Evolutionary conservation across 805 yeast species (phyloP).

Genomic region (Saccharomyces eubayanus): DNA sequence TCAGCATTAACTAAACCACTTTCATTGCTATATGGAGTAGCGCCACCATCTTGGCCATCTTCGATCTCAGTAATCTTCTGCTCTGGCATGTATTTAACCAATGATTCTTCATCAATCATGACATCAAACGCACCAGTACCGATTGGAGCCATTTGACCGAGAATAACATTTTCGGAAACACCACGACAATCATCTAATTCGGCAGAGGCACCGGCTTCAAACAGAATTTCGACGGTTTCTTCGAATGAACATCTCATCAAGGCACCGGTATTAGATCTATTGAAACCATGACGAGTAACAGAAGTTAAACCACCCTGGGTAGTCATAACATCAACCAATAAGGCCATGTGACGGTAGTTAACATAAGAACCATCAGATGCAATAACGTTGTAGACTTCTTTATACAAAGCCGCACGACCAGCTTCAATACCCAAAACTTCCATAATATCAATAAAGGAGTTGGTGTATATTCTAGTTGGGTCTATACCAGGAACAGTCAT

Average conservation of each 20-base stretch:
- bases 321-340: conserved; percentile 96
- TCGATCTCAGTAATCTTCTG: conserved; percentile 34
- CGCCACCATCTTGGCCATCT: conserved; percentile 63
- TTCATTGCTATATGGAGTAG: conserved; percentile 78
- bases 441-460: conserved; percentile 91
- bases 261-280: conserved; percentile 97
- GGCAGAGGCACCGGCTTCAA: conserved; percentile 97
- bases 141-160: conserved; percentile 97
- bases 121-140: conserved; percentile 98
- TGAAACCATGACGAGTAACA: conserved; percentile 98
- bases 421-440: conserved; percentile 98
- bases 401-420: conserved; percentile 86
- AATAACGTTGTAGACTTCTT: conserved; percentile 92
- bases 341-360: conserved; percentile 96
- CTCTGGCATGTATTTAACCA: conserved; percentile 45
- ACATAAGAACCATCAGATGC: conserved; percentile 99
- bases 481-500: conserved; percentile 95
- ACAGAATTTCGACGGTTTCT: conserved; percentile 94
- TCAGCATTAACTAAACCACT: conserved; percentile 56
- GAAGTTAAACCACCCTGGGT: conserved; percentile 98
- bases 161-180: conserved; percentile 93
- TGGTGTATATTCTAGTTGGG: conserved; percentile 81
- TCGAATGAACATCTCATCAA: conserved; percentile 98
- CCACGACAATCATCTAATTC: conserved; percentile 98
- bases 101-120: conserved; percentile 82